phyloP scores from a whole-genome alignment of 257 asterid genomes.

The Orobanche coerulescens region DNA sequence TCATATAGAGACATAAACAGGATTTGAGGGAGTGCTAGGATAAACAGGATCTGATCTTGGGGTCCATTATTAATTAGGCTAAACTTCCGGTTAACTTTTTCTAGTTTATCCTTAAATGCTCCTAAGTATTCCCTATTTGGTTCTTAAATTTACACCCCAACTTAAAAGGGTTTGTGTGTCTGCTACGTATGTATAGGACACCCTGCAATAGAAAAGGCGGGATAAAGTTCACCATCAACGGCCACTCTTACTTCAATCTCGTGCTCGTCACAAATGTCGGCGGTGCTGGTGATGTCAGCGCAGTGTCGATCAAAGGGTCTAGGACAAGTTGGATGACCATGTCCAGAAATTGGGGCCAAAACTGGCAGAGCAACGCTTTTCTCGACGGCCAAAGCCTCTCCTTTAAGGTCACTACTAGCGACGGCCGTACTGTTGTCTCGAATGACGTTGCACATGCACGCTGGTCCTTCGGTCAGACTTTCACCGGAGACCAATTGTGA shows the following conservation, averaged over 20 bases:
- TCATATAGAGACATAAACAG: too few species aligned
- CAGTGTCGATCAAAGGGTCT: slow-evolving; percentile 65
- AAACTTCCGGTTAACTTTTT: too few species aligned
- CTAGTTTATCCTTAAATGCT: too few species aligned
- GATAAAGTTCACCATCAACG: slow-evolving; percentile 73
- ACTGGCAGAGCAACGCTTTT: slow-evolving; percentile 64
- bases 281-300: slow-evolving; percentile 72
- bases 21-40: too few species aligned
- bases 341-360: slow-evolving; percentile 85
- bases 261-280: slow-evolving; percentile 76
- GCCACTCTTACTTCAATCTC: slow-evolving; percentile 78
- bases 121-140: too few species aligned
- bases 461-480: slow-evolving; percentile 82
- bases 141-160: too few species aligned
- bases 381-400: slow-evolving; percentile 71
- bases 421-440: slow-evolving; percentile 55
- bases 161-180: too few species aligned
- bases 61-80: too few species aligned
- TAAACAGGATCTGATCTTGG: too few species aligned
- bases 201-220: slow-evolving; percentile 68
- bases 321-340: slow-evolving; percentile 58
- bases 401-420: slow-evolving; percentile 68
- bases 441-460: slow-evolving; percentile 51
- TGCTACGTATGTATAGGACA: slow-evolving; percentile 52
- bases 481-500: slow-evolving; percentile 54